Conservation (phyloP, 2,329 filamentous ascomycete species). For the Teratosphaeria zuluensis region DNA sequence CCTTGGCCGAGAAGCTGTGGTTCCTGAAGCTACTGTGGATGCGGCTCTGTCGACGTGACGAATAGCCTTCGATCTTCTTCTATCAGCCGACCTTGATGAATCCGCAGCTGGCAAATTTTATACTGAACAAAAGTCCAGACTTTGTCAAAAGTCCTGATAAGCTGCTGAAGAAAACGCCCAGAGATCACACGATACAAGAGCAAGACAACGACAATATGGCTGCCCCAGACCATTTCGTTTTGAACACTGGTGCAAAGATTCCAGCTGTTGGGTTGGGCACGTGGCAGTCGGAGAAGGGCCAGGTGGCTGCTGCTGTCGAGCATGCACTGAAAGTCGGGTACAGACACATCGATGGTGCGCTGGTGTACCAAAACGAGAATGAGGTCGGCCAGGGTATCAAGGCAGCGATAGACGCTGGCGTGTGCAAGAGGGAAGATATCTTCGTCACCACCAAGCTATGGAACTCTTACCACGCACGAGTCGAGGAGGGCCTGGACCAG, state of each 20-base stretch:
- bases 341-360: slow-evolving; percentile 58
- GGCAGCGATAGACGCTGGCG: slow-evolving; percentile 57
- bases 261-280: slow-evolving; percentile 30
- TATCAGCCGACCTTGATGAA: slow-evolving; percentile 14
- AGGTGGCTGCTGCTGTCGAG: slow-evolving; percentile 39
- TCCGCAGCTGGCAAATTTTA: slow-evolving; percentile 22
- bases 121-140: slow-evolving; percentile 19
- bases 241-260: slow-evolving; percentile 31
- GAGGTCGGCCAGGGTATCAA: slow-evolving; percentile 72
- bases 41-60: neutral
- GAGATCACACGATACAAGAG: slow-evolving; percentile 10
- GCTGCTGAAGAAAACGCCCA: slow-evolving; percentile 11
- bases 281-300: slow-evolving; percentile 33
- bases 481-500: slow-evolving; percentile 60
- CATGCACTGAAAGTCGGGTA: slow-evolving; percentile 42
- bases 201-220: slow-evolving; percentile 9
- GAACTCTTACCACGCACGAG: slow-evolving; percentile 65
- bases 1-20: neutral
- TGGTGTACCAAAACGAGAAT: slow-evolving; percentile 72
- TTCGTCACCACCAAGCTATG: slow-evolving; percentile 83
- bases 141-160: slow-evolving; percentile 18
- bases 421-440: slow-evolving; percentile 63
- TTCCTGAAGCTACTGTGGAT: neutral
- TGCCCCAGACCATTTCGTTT: slow-evolving; percentile 21
- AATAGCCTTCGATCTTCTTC: neutral